Percentiles rank a stretch among this genome's conserved stretches.
Conservation (phyloP, 108 stramenopile species). For the Skeletonema costatum region DNA sequence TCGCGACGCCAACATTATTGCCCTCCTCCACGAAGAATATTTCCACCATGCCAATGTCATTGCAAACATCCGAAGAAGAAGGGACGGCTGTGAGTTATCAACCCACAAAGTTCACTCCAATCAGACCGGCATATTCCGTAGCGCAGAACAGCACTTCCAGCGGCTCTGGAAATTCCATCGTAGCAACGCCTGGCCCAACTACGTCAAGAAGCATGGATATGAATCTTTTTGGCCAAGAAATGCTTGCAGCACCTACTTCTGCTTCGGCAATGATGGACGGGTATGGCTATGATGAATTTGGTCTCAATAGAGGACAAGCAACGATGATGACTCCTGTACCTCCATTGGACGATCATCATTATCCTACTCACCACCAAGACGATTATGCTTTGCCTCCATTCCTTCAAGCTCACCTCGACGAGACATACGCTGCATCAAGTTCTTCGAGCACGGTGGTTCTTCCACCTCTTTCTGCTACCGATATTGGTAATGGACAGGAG, state of each 20-base stretch:
- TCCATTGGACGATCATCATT: constrained; percentile 4
- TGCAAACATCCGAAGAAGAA: background rate
- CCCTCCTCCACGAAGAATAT: background rate
- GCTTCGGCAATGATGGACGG: constrained; percentile 19
- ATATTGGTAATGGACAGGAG: background rate
- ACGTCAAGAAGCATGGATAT: background rate
- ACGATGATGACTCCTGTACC: background rate
- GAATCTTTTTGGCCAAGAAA: constrained; percentile 8
- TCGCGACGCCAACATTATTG: background rate
- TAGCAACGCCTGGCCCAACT: constrained; percentile 15
- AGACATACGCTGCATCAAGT: constrained; percentile 39
- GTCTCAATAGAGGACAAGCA: background rate
- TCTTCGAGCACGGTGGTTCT: background rate
- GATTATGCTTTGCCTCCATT: constrained; percentile 31
- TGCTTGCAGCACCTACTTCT: constrained; percentile 12
- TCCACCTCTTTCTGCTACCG: background rate
- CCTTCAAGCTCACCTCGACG: constrained; percentile 45
- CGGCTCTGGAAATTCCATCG: background rate
- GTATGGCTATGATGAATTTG: constrained; percentile 11
- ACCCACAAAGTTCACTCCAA: background rate
- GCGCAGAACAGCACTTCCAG: background rate
- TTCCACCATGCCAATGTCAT: background rate
- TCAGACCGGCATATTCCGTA: background rate
- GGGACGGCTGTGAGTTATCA: background rate
- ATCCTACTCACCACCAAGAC: constrained; percentile 1